Evolutionary conservation across 148 eudicot genomes (phyloP), one percentile per base, ranked within the genome.

Genomic region (Mesembryanthemum crystallinum): DNA sequence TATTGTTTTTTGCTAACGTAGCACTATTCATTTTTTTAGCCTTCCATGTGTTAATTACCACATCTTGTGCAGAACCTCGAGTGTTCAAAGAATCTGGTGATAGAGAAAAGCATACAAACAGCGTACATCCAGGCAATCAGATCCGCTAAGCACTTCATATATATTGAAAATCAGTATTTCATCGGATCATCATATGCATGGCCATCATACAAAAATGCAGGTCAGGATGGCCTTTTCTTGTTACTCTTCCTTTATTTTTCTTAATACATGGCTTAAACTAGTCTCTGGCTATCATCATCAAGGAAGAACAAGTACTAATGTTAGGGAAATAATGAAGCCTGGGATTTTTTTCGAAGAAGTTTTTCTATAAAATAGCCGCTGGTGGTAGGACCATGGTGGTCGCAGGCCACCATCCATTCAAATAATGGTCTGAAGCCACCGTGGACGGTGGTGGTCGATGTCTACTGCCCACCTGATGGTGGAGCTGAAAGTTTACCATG

Each of bases 51-150:
- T 59, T 69, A 70, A 32, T 67, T 70, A 64, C 37, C 76, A 61
- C 76, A 74, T 77, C 79, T 83, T 72, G 69, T 83, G 74, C 92
- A 95, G 99, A 89, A 90, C 80, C 94, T 95, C 64, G 67, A 85
- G 18, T 89, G 90, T 80, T 83, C 99, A 24, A 95, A 95, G 77
- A 75, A 89, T 83, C 64, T 89, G 86, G 90, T 92, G 85, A 89
- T 90, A 78, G 99, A 95, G 51, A 83, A 79, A 84, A 95, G 99
- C 88, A 95, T 95, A 79, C 97, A 92, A 83, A 86, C 87, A 77
- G 99, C 99, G 73, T 95, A 95, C 73, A 82, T 95, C 75, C 96
- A 95, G 88, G 99, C 97, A 32, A 95, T 95, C 87, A 87, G 99
- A 89, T 95, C 97, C 73, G 99, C 97, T 69, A 89, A 95, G 77